Evolutionary conservation across 805 yeast genomes (phyloP), one percentile per base, ranked within the genome.

Genomic region (Myxozyma vanderwaltii): DNA sequence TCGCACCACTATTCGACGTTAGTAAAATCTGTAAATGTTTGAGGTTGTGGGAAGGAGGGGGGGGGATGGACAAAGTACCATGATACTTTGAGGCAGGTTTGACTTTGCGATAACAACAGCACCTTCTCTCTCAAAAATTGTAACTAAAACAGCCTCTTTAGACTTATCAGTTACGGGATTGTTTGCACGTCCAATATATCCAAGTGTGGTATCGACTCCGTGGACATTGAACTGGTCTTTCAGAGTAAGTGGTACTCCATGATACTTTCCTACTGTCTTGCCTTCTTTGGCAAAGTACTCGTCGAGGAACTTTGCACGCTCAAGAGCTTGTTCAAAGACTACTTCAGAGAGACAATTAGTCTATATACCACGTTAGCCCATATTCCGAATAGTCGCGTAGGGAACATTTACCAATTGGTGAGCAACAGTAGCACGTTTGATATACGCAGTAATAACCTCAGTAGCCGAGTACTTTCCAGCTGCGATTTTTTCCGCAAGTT

Each of bases 201-300:
- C 72, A 15, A 64, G 55, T n/a, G 82, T 81, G 12, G 88, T 82
- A 64, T 81, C 79, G 61, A 76, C 80, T 24, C 82, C 86, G 54
- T 73, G 75, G 67, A 76, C 81, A 62, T 79, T 77, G 72, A 83
- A 79, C 69, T 85, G 89, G 68, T 86, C 90, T 68, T 86, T 86
- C 46, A 86, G 71, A 0, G 89, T 84, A 35, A 86, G 69, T 19
- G 90, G 90, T 40, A 86, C 73, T 44, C 91, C 90, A 65, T 86
- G 89, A 58, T 86, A 73, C 15, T 87, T 86, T 48, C 90, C 90
- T 33, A 81, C 71, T 0, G 84, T 72, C 61, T 79, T 75, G 24
- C 87, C 86, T 38, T 75, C 48, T 46, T 59, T 48, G 21, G 69
- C 71, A 56, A 64, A 81, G 67, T 79, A 78, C 24, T 76, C 80